Base-by-base conservation (phyloP, 768 basidiomycete genomes). In the Calocybe indica region DNA sequence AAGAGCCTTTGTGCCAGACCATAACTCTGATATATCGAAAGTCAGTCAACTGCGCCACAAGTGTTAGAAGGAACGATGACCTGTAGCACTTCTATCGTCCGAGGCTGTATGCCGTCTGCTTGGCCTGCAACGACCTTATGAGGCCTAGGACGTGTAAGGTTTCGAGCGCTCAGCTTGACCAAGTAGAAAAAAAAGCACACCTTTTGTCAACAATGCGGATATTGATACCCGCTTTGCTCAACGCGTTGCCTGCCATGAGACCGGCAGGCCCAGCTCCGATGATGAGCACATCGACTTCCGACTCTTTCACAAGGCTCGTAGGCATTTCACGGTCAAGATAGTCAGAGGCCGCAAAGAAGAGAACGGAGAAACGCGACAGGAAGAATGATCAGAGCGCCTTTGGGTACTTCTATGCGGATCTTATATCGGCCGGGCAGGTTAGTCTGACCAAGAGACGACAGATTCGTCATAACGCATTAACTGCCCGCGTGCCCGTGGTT, bases 1-100 rank as follows among this genome's bases (percentile, higher is more conserved):
- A 88, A 50, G 14, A 90, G 57, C 3, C 76, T 72, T 12, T 87
- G 81, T 0, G 77, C 83, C 5, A 90, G 72, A 5, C 87, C 88
- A 63, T 90, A 89, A 52, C 86, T 90, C 86, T 89, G 44, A 8
- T 13, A 43, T 11, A 13, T 15, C 3, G 14, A 43, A 43, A 40
- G 32, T 38, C 9, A 11, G 29, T 31, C 5, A 40, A n/a, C 5
- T 9, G 12, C 13, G 31, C 10, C 41, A 34, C 12, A 42, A 8
- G 6, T 33, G 30, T 29, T 13, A 37, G 30, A 12, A 5, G 14
- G 32, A 4, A 10, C 11, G 34, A 46, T 40, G 43, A 76, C 79
- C 70, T 80, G 75, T 11, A 82, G 59, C 2, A 82, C 75, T 61
- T 78, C 76, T 6, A 75, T 65, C 2, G 73, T 78, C 44, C 78